These are phyloP conservation scores for Tylopilus sp. DNA, from an alignment of 1,284 basidiomycete species.

Conservation along the genomic window DNA sequence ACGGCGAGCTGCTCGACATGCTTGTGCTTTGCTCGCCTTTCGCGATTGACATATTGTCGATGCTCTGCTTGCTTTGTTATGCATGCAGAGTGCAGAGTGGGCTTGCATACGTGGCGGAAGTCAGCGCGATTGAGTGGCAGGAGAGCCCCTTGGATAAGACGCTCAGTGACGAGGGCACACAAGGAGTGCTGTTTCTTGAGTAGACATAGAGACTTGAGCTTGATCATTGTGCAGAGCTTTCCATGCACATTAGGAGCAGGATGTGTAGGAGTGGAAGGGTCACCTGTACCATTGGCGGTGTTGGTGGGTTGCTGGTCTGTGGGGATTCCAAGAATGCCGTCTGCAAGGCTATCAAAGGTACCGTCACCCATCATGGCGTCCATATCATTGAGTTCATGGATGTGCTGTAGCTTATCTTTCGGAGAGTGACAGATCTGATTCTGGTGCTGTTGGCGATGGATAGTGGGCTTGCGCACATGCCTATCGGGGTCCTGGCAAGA, in stretches of 20 bases:
- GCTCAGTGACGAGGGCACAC: conserved; percentile 86
- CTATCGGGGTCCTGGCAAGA: no score
- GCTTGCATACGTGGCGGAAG: conserved; percentile 89
- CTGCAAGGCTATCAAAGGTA: conserved; percentile 63
- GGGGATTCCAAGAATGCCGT: conserved; percentile 50
- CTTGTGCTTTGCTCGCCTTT: conserved; percentile 93
- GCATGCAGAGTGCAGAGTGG: conserved; percentile 88
- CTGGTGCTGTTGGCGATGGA: conserved; percentile 18
- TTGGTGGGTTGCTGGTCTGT: conserved; percentile 54
- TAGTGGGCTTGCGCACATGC: no score
- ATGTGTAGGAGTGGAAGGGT: conserved; percentile 45
- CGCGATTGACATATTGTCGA: conserved; percentile 90
- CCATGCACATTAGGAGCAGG: conserved; percentile 69
- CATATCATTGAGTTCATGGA: conserved; percentile 86
- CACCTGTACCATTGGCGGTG: neutral
- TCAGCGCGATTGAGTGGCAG: conserved; percentile 91
- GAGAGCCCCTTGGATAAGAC: conserved; percentile 88
- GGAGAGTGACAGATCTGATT: conserved; percentile 27
- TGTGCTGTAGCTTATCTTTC: conserved; percentile 65
- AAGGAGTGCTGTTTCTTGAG: conserved; percentile 89
- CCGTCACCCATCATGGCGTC: conserved; percentile 85
- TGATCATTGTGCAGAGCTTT: conserved; percentile 90
- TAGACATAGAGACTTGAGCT: conserved; percentile 89
- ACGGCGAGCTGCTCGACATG: conserved; percentile 92
- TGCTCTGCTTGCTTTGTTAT: conserved; percentile 91